Percentiles rank a stretch among this genome's conserved stretches.
Evolutionary conservation across 805 yeast genomes (phyloP).

Genomic region (Lipomyces sp.): DNA sequence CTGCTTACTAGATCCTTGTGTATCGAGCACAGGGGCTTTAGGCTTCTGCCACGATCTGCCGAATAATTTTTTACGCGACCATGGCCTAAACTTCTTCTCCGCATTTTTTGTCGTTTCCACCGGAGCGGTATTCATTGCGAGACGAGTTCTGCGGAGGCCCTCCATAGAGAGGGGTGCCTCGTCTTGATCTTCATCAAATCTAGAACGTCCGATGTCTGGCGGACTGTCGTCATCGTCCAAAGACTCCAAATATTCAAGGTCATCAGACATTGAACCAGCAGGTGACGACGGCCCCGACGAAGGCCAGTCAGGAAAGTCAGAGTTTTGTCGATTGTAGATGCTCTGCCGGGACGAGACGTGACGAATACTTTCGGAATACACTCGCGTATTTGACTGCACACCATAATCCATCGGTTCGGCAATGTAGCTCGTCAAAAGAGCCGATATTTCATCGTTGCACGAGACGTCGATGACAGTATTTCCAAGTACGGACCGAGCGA

Average conservation of each 20-base stretch:
- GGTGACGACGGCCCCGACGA: slow-evolving; percentile 36
- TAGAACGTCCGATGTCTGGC: neutral
- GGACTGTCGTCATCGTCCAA: slow-evolving; percentile 8
- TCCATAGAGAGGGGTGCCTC: slow-evolving; percentile 15
- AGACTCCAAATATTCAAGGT: slow-evolving; percentile 16
- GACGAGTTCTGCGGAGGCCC: slow-evolving; percentile 6
- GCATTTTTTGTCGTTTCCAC: slow-evolving; percentile 13
- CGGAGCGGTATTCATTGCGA: neutral
- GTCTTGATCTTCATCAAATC: slow-evolving; percentile 10
- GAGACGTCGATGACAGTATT: slow-evolving; percentile 40
- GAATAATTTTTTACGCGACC: slow-evolving; percentile 20
- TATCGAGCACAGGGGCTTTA: neutral
- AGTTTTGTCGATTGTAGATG: neutral
- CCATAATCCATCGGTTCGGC: neutral
- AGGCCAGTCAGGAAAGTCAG: slow-evolving; percentile 36
- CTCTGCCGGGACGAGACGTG: slow-evolving; percentile 11
- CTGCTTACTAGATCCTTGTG: slow-evolving; percentile 8
- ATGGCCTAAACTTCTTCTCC: slow-evolving; percentile 15
- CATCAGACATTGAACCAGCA: slow-evolving; percentile 28
- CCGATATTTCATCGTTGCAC: slow-evolving; percentile 10
- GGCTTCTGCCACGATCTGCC: slow-evolving; percentile 2
- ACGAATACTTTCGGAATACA: slow-evolving; percentile 1
- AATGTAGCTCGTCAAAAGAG: slow-evolving; percentile 14
- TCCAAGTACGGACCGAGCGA: slow-evolving; percentile 58
- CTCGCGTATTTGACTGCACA: neutral